Base-by-base conservation (phyloP, 2,329 filamentous ascomycete genomes). In the Diatrype stigma region DNA sequence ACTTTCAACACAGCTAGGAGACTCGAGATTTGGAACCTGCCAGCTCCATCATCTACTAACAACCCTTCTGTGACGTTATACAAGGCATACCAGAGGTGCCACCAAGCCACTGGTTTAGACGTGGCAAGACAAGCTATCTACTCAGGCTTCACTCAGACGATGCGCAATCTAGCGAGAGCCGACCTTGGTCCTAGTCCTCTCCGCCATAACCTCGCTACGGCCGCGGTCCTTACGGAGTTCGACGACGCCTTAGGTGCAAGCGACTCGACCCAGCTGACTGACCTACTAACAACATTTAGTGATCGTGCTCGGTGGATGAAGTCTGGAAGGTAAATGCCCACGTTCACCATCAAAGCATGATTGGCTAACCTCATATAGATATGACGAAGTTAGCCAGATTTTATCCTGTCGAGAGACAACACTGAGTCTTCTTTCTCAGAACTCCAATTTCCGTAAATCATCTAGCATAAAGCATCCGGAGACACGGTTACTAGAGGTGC, bases 11-110 rank as follows among this genome's bases (percentile, higher is more conserved):
- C 89, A 6, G 91, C 92, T 19, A 82, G 89, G 53, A 87, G 87
- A 57, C 75, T 97, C 16, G 91, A 94, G 59, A 87, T 93, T 62
- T 99, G 94, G 94, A 92, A 96, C 64, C 78, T 97, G 19, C 88
- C 89, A 14, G 84, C 85, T 0, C 89, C 91, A 1, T 74, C 78
- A 7, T 72, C 77, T 2, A 81, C 79, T 46, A 74, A 78, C 12
- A 85, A 82, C 28, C 82, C 86, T 50, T 77, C 85, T 1, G 84
- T 86, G 3, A 85, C 82, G 1, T 74, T 93, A 1, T 96, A 95
- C 70, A 87, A 86, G 60, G 84, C 85, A 0, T 91, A 95, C 52
- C 90, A 96, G 65, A 82, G 84, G 21, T 78, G 96, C 53, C 82
- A 90, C 62, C 84, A 84, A 56, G 84, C 86, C 2, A 74, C 77